Conservation (phyloP, 441 rosid genomes). For the Codiaeum variegatum region DNA sequence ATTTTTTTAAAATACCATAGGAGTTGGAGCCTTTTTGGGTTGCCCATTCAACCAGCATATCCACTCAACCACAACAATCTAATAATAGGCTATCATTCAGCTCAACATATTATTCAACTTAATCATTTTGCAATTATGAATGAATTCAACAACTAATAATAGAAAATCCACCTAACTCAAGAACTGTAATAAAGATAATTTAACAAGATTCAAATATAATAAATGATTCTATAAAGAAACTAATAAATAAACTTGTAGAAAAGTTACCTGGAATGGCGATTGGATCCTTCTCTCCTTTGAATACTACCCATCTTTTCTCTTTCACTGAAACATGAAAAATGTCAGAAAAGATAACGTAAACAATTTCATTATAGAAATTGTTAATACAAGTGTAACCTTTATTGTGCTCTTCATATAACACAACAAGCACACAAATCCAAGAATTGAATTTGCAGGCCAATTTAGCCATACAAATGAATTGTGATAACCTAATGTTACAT, state of each 20-base stretch:
- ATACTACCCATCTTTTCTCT: constrained; percentile 90
- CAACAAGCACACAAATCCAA: background rate
- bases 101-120: background rate
- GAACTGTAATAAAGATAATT: background rate
- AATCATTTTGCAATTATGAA: background rate
- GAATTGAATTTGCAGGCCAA: background rate
- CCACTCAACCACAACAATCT: constrained; percentile 77
- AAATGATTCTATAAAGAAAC: background rate
- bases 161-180: background rate
- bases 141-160: constrained; percentile 16
- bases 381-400: background rate
- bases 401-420: background rate
- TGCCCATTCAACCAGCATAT: constrained; percentile 97
- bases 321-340: constrained; percentile 47
- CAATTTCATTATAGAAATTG: background rate
- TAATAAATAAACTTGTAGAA: background rate
- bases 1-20: constrained; percentile 47
- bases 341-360: background rate
- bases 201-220: background rate
- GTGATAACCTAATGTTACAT: background rate
- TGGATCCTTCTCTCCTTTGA: constrained; percentile 85
- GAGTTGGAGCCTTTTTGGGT: constrained; percentile 78
- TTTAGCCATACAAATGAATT: background rate
- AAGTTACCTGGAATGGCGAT: constrained; percentile 71
- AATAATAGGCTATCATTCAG: constrained; percentile 15